Percentiles rank a stretch among this genome's conserved stretches.
Evolutionary conservation across 1,284 basidiomycete species (phyloP).

Genomic region (Naganishia albida): DNA sequence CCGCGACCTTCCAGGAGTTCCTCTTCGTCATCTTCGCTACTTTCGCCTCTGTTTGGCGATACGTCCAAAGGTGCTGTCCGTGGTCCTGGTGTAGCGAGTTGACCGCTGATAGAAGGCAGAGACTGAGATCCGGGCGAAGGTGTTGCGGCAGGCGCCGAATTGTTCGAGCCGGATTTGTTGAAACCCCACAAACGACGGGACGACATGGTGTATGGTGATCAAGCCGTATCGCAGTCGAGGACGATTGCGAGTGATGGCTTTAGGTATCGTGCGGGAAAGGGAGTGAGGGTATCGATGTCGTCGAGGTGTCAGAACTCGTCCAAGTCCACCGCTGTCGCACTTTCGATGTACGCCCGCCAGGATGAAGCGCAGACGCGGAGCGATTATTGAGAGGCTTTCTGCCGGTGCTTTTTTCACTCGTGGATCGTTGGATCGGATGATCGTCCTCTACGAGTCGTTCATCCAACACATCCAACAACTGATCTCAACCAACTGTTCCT

Average conservation of each 20-base stretch:
- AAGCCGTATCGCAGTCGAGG: neutral
- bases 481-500: no score
- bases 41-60: slow-evolving; percentile 16
- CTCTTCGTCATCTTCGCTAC: slow-evolving; percentile 17
- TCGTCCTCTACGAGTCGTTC: no score
- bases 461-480: no score
- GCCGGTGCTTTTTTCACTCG: neutral
- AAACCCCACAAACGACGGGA: slow-evolving; percentile 28
- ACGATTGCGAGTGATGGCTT: neutral
- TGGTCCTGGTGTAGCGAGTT: neutral
- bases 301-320: neutral
- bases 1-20: slow-evolving; percentile 20
- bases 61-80: slow-evolving; percentile 5
- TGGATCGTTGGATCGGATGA: neutral
- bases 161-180: slow-evolving; percentile 15
- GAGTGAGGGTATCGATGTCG: neutral
- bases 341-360: no score
- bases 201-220: slow-evolving; percentile 9
- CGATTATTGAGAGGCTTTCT: no score
- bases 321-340: slow-evolving; percentile 3
- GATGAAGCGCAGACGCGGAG: no score
- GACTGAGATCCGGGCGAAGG: slow-evolving; percentile 14
- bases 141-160: neutral
- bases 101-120: neutral
- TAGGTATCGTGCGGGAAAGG: neutral